These are phyloP conservation scores for Parathielavia hyrcaniae DNA, from an alignment of 495 filamentous ascomycete species.

Conservation along the genomic window DNA sequence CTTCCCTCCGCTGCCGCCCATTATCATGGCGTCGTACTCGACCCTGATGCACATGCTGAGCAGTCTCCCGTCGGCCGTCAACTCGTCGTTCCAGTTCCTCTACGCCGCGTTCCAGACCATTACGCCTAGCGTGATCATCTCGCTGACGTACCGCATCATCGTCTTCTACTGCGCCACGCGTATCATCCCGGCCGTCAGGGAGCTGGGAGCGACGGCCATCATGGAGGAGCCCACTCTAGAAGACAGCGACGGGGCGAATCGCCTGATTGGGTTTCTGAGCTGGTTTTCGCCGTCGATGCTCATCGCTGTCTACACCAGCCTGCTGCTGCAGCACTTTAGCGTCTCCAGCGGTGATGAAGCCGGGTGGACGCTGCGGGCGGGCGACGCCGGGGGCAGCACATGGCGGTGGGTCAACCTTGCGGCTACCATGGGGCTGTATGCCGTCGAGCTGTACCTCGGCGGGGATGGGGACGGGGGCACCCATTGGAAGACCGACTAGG, in stretches of 20 bases:
- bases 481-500: slow-evolving; percentile 90
- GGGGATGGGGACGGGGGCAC: slow-evolving; percentile 62
- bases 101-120: slow-evolving; percentile 86
- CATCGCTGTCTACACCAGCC: slow-evolving; percentile 92
- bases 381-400: slow-evolving; percentile 71
- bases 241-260: slow-evolving; percentile 74
- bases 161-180: slow-evolving; percentile 94
- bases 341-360: slow-evolving; percentile 58
- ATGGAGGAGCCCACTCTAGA: slow-evolving; percentile 77
- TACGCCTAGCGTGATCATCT: slow-evolving; percentile 90
- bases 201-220: slow-evolving; percentile 73
- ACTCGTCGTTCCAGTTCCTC: slow-evolving; percentile 79
- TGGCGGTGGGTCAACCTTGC: slow-evolving; percentile 92
- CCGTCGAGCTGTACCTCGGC: slow-evolving; percentile 78
- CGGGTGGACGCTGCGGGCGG: slow-evolving; percentile 80
- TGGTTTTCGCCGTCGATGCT: slow-evolving; percentile 92
- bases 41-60: slow-evolving; percentile 81
- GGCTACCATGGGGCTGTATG: slow-evolving; percentile 81
- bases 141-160: slow-evolving; percentile 82
- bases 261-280: slow-evolving; percentile 70
- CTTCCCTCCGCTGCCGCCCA: slow-evolving; percentile 88
- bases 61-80: slow-evolving; percentile 72
- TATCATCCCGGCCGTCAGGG: slow-evolving; percentile 88
- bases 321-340: slow-evolving; percentile 91
- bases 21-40: slow-evolving; percentile 98